A percentile compares a stretch with the other conserved stretches of the same genome.
Evolutionary conservation across 805 yeast genomes (phyloP).

Genomic region (Wickerhamomyces chaumierensis): DNA sequence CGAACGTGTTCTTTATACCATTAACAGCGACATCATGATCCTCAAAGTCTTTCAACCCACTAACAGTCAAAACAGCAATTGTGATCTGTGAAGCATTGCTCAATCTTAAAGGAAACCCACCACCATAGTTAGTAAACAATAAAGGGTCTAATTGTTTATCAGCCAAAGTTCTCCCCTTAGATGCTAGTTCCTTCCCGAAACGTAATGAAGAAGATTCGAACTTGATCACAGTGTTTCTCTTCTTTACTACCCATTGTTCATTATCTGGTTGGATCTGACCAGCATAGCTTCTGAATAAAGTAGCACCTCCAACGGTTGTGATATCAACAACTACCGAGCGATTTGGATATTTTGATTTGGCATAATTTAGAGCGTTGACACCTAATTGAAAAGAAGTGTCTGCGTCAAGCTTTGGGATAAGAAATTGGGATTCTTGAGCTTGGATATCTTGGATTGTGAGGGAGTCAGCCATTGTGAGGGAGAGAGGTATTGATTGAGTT

Average conservation of each 20-base stretch:
- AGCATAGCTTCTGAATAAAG: conserved; percentile 30
- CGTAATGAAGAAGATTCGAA: conserved; percentile 36
- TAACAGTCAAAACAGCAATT: conserved; percentile 39
- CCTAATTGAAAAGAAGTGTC: conserved; percentile 35
- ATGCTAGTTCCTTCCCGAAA: conserved; percentile 32
- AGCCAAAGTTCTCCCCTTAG: conserved; percentile 26
- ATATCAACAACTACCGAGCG: conserved; percentile 32
- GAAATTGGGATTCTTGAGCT: conserved; percentile 1
- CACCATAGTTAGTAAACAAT: conserved; percentile 45
- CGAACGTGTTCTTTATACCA: conserved; percentile 18
- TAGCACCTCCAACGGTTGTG: conserved; percentile 32
- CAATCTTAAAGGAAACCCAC: conserved; percentile 39
- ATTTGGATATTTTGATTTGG: conserved; percentile 19
- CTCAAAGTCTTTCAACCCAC: conserved; percentile 44
- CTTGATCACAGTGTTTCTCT: conserved; percentile 35
- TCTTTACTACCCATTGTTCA: conserved; percentile 41
- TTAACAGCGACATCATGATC: conserved; percentile 39
- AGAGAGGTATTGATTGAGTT: too few species aligned
- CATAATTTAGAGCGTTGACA: conserved; percentile 24
- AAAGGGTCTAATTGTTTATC: conserved; percentile 27
- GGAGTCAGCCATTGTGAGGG: too few species aligned
- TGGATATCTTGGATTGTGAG: too few species aligned
- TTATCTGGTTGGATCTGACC: conserved; percentile 31
- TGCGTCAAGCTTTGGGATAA: conserved; percentile 1
- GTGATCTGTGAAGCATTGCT: conserved; percentile 18